These are phyloP conservation scores for Hypomontagnella submonticulosa DNA, from an alignment of 495 filamentous ascomycete genomes.

Conservation along the genomic window DNA sequence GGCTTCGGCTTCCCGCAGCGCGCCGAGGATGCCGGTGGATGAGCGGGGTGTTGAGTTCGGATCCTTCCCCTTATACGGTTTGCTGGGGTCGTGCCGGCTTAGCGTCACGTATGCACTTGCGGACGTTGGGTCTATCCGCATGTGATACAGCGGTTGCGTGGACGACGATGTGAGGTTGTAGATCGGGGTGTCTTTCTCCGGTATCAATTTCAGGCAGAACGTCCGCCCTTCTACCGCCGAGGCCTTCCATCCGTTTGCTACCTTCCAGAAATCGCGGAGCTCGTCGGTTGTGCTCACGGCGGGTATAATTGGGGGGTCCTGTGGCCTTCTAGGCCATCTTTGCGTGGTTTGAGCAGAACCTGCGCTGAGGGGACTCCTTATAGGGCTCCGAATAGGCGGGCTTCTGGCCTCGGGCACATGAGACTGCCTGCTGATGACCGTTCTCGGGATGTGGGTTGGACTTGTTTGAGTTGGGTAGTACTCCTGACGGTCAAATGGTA, in stretches of 20 bases:
- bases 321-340: constrained; percentile 51
- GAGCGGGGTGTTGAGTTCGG: constrained; percentile 33
- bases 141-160: constrained; percentile 62
- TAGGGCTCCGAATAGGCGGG: constrained; percentile 46
- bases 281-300: constrained; percentile 62
- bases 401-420: constrained; percentile 60
- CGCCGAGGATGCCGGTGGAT: constrained; percentile 47
- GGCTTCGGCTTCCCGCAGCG: constrained; percentile 54
- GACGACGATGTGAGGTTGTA: constrained; percentile 62
- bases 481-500: constrained; percentile 73
- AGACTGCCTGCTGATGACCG: constrained; percentile 65
- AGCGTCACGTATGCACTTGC: constrained; percentile 64
- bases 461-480: constrained; percentile 71
- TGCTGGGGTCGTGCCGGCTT: constrained; percentile 64
- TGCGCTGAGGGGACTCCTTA: constrained; percentile 46
- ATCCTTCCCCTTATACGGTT: constrained; percentile 53
- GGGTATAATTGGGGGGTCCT: constrained; percentile 59
- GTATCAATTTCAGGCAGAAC: constrained; percentile 62
- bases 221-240: constrained; percentile 59
- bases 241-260: constrained; percentile 65
- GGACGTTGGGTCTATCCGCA: constrained; percentile 65
- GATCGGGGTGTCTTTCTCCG: constrained; percentile 60
- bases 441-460: constrained; percentile 64
- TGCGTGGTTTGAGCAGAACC: constrained; percentile 45
- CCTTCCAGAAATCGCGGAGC: constrained; percentile 65